Conservation (phyloP, 2,329 filamentous ascomycete genomes). For the Fusarium sp. region DNA sequence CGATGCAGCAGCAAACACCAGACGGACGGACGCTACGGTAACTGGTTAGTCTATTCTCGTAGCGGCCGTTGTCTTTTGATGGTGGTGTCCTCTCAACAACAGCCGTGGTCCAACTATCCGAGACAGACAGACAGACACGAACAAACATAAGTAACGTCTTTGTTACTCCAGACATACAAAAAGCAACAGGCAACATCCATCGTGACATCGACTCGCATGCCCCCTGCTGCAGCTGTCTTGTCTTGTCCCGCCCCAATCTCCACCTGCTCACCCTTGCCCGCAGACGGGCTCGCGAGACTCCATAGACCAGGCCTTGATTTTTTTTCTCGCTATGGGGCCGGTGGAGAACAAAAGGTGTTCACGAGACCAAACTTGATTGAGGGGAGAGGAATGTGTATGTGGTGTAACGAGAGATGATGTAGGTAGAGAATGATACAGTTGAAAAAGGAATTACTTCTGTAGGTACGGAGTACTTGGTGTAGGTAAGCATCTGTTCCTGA, state of each 20-base stretch:
- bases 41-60: conserved; percentile 21
- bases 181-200: not conserved
- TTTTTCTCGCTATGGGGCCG: conserved; percentile 30
- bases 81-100: not conserved
- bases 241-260: conserved; percentile 16
- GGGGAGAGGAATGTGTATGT: conserved; percentile 1
- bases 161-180: not conserved
- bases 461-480: not conserved
- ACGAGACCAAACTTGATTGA: conserved; percentile 26
- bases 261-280: conserved; percentile 26
- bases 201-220: conserved; percentile 8
- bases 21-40: conserved; percentile 6
- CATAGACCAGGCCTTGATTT: conserved; percentile 17
- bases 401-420: not conserved
- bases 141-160: not conserved
- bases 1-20: conserved; percentile 11
- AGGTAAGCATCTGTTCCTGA: not conserved
- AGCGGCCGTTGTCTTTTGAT: conserved; percentile 2
- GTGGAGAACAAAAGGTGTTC: conserved; percentile 20
- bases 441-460: not conserved
- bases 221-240: conserved; percentile 17
- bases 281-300: not conserved
- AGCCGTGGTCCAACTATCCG: not conserved
- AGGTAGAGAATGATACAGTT: not conserved
- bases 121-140: not conserved